Conservation (phyloP, 768 basidiomycete species). For the Xerocomellus intermedius region DNA sequence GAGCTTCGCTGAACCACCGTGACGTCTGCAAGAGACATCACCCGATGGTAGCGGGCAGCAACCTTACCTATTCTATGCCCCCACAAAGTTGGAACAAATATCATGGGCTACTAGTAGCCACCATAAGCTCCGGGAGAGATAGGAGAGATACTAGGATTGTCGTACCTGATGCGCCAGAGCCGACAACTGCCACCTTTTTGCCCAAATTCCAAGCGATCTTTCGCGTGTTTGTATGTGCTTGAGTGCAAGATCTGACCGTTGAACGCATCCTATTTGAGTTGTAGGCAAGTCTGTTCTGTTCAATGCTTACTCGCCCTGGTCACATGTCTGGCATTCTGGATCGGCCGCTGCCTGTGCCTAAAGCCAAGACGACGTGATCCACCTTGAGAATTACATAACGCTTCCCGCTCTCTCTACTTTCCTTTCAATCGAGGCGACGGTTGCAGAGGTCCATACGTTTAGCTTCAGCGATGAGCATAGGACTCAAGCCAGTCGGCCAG, state of each 20-base stretch:
- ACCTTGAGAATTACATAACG: slow-evolving; percentile 42
- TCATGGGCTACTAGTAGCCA: slow-evolving; percentile 42
- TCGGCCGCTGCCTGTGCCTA: not conserved
- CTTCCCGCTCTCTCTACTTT: slow-evolving; percentile 32
- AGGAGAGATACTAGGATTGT: slow-evolving; percentile 21
- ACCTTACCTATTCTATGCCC: slow-evolving; percentile 42
- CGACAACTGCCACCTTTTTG: slow-evolving; percentile 70
- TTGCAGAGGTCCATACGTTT: slow-evolving; percentile 60
- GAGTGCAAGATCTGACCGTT: slow-evolving; percentile 63
- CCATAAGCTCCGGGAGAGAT: not conserved
- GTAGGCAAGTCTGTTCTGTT: not conserved
- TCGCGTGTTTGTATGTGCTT: slow-evolving; percentile 46
- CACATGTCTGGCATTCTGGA: slow-evolving; percentile 44
- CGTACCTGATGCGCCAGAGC: slow-evolving; percentile 52
- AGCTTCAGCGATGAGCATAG: slow-evolving; percentile 61
- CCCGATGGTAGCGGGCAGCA: not conserved
- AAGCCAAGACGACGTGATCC: slow-evolving; percentile 40
- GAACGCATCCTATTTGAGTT: slow-evolving; percentile 45
- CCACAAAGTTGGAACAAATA: slow-evolving; percentile 42
- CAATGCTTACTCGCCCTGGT: slow-evolving; percentile 38
- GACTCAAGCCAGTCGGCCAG: slow-evolving; percentile 70
- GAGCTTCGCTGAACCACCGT: slow-evolving; percentile 48
- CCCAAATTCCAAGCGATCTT: slow-evolving; percentile 55
- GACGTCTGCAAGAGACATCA: slow-evolving; percentile 27
- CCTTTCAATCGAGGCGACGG: slow-evolving; percentile 33